A percentile compares a stretch with the other conserved stretches of the same genome.
These are phyloP conservation scores for Penicillium herquei DNA, from an alignment of 495 filamentous ascomycete genomes.

Conservation along the genomic window DNA sequence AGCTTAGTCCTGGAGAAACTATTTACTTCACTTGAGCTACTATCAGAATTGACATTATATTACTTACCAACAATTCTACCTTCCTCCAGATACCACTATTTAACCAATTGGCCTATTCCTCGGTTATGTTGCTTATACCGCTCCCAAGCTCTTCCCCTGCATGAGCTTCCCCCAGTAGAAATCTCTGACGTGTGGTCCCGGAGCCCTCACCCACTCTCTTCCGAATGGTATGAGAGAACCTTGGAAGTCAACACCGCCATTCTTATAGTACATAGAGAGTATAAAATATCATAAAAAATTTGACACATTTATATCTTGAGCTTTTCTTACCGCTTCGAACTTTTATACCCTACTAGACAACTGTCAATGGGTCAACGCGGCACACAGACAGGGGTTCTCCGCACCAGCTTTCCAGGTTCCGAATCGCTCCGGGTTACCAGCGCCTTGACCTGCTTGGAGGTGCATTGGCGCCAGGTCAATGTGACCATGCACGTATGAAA, in stretches of 20 bases:
- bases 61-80: background rate
- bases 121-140: background rate
- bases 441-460: background rate
- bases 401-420: conserved; percentile 29
- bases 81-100: background rate
- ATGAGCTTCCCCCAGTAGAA: conserved; percentile 26
- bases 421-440: conserved; percentile 25
- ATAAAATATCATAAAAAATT: background rate
- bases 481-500: background rate
- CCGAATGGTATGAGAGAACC: conserved; percentile 5
- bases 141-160: conserved; percentile 3
- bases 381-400: conserved; percentile 29
- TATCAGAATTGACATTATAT: too few relatives aligned
- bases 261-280: background rate
- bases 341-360: background rate
- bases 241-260: background rate
- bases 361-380: background rate
- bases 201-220: conserved; percentile 10
- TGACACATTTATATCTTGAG: background rate
- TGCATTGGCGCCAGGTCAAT: conserved; percentile 1
- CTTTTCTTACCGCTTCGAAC: background rate
- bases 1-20: background rate
- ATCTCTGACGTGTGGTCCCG: conserved; percentile 39
- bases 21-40: background rate
- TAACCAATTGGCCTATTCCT: background rate